phyloP scores from a whole-genome alignment of 805 yeast species.

The Wickerhamomyces hampshirensis region DNA sequence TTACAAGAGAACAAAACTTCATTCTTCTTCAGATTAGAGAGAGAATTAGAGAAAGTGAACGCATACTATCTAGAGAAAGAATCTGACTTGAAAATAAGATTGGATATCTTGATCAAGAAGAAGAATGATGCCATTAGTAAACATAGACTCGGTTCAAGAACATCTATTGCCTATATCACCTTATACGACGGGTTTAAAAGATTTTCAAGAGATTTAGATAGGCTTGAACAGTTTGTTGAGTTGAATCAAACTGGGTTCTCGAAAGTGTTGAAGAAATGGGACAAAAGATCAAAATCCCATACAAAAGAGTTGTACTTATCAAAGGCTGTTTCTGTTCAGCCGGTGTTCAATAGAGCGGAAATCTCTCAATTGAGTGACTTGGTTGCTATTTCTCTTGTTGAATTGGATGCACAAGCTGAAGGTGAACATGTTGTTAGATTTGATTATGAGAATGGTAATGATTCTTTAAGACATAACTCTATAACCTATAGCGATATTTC shows the following conservation, averaged over 20 bases:
- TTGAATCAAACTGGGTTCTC: constrained; percentile 94
- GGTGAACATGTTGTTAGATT: constrained; percentile 35
- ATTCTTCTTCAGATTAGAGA: constrained; percentile 79
- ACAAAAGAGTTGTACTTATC: constrained; percentile 88
- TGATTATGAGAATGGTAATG: constrained; percentile 17
- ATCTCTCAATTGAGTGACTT: constrained; percentile 80
- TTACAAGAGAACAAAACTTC: constrained; percentile 89
- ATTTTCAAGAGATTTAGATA: constrained; percentile 80
- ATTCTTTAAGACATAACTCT: constrained; percentile 11
- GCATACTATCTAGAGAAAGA: constrained; percentile 89
- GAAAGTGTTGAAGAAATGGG: constrained; percentile 97
- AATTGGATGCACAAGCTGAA: constrained; percentile 66
- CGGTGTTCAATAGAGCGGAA: constrained; percentile 88
- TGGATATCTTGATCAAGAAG: constrained; percentile 72
- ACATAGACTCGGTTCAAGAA: constrained; percentile 48
- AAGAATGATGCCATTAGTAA: constrained; percentile 44
- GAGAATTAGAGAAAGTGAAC: constrained; percentile 94
- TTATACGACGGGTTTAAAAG: constrained; percentile 85
- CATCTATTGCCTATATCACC: constrained; percentile 74
- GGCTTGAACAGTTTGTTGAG: constrained; percentile 91
- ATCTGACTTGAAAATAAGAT: constrained; percentile 72
- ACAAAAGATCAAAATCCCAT: constrained; percentile 89
- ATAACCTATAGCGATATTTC: constrained; percentile 18
- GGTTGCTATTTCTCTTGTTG: constrained; percentile 60
- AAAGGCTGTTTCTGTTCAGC: constrained; percentile 94